Conservation (phyloP, 768 basidiomycete species). For the Boletus reticuloceps region DNA sequence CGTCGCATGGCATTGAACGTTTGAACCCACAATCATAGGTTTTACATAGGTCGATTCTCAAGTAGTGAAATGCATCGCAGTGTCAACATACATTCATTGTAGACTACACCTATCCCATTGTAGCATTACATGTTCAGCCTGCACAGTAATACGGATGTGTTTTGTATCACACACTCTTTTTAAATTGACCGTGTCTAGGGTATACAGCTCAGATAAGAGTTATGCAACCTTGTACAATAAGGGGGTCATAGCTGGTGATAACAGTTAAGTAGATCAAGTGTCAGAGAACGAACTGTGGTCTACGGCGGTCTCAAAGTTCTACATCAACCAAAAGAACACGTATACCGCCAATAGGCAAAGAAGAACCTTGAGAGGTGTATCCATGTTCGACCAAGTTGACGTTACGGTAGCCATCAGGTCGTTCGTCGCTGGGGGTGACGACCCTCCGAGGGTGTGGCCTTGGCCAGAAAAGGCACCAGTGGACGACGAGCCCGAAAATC, state of each 20-base stretch:
- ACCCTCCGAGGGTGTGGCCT: conserved; percentile 69
- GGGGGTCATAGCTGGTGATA: not conserved
- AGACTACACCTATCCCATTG: not conserved
- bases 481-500: conserved; percentile 43
- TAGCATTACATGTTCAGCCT: not conserved
- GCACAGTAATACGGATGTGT: no score
- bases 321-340: conserved; percentile 48
- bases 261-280: not conserved
- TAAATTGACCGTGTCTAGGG: not conserved
- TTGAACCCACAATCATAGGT: conserved; percentile 6
- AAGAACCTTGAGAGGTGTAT: conserved; percentile 67
- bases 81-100: not conserved
- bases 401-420: conserved; percentile 34
- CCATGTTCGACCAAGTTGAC: conserved; percentile 46
- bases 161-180: no score
- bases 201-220: not conserved
- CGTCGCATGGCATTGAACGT: not conserved
- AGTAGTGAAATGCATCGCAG: not conserved
- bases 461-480: conserved; percentile 60
- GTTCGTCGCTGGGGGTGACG: conserved; percentile 35
- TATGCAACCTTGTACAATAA: not conserved
- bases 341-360: conserved; percentile 65
- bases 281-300: not conserved
- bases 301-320: conserved; percentile 5
- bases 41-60: conserved; percentile 8